A percentile compares a stretch with the other conserved stretches of the same genome.
phyloP scores from a whole-genome alignment of 2,329 filamentous ascomycete species.

The Metarhizium rileyi region DNA sequence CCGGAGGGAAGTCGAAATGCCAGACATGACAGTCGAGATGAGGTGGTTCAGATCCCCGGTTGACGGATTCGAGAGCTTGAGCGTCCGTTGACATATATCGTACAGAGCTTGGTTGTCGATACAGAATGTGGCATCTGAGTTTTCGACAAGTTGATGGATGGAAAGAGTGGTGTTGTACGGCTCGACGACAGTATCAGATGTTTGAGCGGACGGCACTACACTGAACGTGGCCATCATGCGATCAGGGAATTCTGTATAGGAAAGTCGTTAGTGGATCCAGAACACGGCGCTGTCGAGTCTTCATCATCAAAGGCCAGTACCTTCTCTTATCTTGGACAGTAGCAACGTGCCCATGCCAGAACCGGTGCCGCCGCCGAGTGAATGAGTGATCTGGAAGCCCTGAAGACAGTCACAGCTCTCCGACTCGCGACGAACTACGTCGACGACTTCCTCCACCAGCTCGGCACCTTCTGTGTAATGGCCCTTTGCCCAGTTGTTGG shows the following conservation, averaged over 20 bases:
- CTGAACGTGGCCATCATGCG: constrained; percentile 99
- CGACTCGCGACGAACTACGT: constrained; percentile 95
- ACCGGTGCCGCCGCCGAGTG: constrained; percentile 98
- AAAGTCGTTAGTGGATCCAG: background rate
- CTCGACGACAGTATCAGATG: constrained; percentile 98
- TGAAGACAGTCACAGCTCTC: constrained; percentile 98
- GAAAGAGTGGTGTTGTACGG: constrained; percentile 99
- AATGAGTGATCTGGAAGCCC: constrained; percentile 99
- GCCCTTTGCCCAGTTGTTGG: constrained; percentile 99
- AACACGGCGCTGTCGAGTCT: background rate
- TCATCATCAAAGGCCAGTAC: background rate
- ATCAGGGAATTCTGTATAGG: constrained; percentile 76
- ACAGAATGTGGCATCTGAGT: constrained; percentile 99
- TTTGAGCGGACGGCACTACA: constrained; percentile 95
- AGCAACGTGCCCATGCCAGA: constrained; percentile 98
- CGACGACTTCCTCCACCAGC: constrained; percentile 92
- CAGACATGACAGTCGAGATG: constrained; percentile 98
- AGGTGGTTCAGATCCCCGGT: constrained; percentile 99
- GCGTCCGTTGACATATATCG: constrained; percentile 99
- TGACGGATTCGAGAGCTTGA: constrained; percentile 96
- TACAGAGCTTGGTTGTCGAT: constrained; percentile 99
- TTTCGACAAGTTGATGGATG: constrained; percentile 97
- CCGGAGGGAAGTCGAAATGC: constrained; percentile 94
- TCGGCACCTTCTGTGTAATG: constrained; percentile 99
- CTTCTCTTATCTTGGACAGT: constrained; percentile 98